Base-by-base conservation (phyloP, 176 grass and related monocot genomes). In the Cymbopogon citratus region DNA sequence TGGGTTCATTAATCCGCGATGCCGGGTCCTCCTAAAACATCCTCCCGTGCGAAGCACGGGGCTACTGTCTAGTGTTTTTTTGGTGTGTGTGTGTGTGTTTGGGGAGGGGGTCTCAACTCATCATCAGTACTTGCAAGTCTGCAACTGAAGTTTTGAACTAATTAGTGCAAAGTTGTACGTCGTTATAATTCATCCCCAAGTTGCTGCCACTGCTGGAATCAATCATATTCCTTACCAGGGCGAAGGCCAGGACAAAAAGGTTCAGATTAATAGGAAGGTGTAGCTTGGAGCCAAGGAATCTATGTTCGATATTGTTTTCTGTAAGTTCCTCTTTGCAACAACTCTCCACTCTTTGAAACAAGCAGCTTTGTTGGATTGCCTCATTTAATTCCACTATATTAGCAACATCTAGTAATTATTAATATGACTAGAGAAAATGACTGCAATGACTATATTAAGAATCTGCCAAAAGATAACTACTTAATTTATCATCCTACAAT, bases 271-370 rank as follows among this genome's bases (percentile, higher is more conserved):
- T 59, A 68, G 33, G 72, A 85, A 73, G 19, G 15, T 26, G 48
- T 9, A 62, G 54, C 23, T 75, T 54, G 46, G 25, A 87, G 84
- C 35, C n/a, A 82, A 80, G 27, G 85, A 85, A 44, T 19, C 29
- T 39, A 15, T 9, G 12, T 48, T 46, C 14, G 3, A 68, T 63
- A 2, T 60, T 84, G 12, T 88, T 45, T 49, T 46, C 5, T 62
- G 13, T 75, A 69, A 84, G 87, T 80, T 74, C 39, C 9, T 12
- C n/a, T 69, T 80, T 36, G 62, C 46, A 84, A 75, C 81, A 84
- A 67, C 69, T 84, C 38, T 68, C 21, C 9, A 48, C 36, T 80
- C 12, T 60, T 69, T 68, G 4, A 33, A 18, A 52, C 12, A 80
- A 73, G 12, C 59, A 73, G 9, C 21, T 46, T 85, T 80, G 65